These are phyloP conservation scores for Stephania japonica DNA, from an alignment of 164 flowering plant genomes.

Conservation along the genomic window DNA sequence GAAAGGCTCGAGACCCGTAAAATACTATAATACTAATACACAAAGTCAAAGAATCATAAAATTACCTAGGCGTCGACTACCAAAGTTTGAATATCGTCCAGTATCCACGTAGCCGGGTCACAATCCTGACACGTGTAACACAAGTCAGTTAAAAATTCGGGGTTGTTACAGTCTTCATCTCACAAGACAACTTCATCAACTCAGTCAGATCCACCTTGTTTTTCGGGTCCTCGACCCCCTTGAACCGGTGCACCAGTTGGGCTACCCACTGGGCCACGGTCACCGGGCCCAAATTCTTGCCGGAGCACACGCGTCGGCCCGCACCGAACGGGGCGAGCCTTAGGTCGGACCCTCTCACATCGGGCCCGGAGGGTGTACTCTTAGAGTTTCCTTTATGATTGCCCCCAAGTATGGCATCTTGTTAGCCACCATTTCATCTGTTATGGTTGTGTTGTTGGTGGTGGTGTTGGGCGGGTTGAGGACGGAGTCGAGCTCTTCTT, in stretches of 20 bases:
- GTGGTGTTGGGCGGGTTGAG: no score
- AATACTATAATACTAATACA: no score
- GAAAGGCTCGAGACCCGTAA: no score
- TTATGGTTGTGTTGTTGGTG: no score
- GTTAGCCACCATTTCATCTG: slow-evolving; percentile 29
- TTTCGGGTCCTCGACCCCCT: slow-evolving; percentile 24
- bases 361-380: slow-evolving; percentile 60
- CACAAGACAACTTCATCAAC: neutral
- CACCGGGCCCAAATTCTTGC: slow-evolving; percentile 39
- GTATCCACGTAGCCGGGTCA: no score
- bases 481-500: slow-evolving; percentile 28
- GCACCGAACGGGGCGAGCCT: slow-evolving; percentile 61
- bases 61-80: no score
- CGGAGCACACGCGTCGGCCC: slow-evolving; percentile 63
- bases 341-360: slow-evolving; percentile 41
- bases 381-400: slow-evolving; percentile 39
- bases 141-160: no score
- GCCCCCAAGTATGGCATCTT: slow-evolving; percentile 43
- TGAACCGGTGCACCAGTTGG: slow-evolving; percentile 31
- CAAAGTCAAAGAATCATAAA: no score
- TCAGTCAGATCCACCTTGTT: neutral
- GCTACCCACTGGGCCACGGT: slow-evolving; percentile 49
- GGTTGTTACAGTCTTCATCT: no score
- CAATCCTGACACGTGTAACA: no score
- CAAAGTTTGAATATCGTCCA: no score